phyloP scores from a whole-genome alignment of 768 basidiomycete species.

The Boletus subcaerulescens region DNA sequence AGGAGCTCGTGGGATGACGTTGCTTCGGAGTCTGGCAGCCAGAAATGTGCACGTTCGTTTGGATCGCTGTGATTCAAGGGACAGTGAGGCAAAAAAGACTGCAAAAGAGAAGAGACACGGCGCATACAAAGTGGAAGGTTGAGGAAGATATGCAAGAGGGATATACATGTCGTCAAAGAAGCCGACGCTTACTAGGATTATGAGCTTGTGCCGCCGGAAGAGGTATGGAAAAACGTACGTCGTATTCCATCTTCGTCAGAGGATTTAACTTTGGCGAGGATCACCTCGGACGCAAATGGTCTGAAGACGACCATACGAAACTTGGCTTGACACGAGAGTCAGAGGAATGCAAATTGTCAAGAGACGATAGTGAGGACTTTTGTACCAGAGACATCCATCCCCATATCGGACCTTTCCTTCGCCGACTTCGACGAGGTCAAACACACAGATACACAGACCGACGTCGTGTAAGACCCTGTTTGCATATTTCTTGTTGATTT shows the following conservation, averaged over 20 bases:
- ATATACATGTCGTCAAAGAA: slow-evolving; percentile 97
- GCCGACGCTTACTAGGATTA: slow-evolving; percentile 65
- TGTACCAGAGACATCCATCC: slow-evolving; percentile 94
- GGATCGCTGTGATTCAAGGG: slow-evolving; percentile 53
- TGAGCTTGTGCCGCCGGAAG: background rate
- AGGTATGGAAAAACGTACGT: slow-evolving; percentile 45
- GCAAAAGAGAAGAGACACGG: background rate
- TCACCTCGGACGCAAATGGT: slow-evolving; percentile 86
- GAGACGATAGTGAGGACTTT: slow-evolving; percentile 46
- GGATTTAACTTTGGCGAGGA: slow-evolving; percentile 85
- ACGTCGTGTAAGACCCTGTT: slow-evolving; percentile 89
- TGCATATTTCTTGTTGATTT: slow-evolving; percentile 94
- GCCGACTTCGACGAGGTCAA: slow-evolving; percentile 80
- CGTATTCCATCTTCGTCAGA: slow-evolving; percentile 84
- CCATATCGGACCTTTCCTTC: slow-evolving; percentile 95
- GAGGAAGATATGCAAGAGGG: slow-evolving; percentile 74
- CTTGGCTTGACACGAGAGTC: slow-evolving; percentile 49
- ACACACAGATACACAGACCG: slow-evolving; percentile 87
- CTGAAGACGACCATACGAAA: slow-evolving; percentile 91
- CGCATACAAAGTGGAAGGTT: slow-evolving; percentile 74
- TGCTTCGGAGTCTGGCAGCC: slow-evolving; percentile 63
- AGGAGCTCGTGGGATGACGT: slow-evolving; percentile 58
- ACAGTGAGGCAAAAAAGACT: background rate
- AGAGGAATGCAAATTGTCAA: background rate
- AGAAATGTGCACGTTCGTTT: slow-evolving; percentile 81